phyloP scores from a whole-genome alignment of 345 rosid genomes.

The Anacardium occidentale region DNA sequence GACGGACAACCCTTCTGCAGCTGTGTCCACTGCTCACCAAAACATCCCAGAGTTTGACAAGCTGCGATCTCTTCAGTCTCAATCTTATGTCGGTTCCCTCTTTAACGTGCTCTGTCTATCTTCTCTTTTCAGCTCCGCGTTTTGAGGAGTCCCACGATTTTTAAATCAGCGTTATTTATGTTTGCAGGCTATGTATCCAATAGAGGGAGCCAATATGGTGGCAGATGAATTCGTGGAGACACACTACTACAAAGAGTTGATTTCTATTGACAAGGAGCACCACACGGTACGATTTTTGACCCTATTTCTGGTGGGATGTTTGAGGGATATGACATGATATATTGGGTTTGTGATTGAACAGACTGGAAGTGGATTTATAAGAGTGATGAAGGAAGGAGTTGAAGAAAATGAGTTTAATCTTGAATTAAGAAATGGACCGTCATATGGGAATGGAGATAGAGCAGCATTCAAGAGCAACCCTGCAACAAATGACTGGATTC shows the following conservation, averaged over 20 bases:
- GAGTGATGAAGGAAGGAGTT: constrained; percentile 33
- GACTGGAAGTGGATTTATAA: constrained; percentile 79
- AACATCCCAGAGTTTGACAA: constrained; percentile 57
- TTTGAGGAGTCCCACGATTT: neutral
- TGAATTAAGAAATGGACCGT: constrained; percentile 15
- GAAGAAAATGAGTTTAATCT: constrained; percentile 32
- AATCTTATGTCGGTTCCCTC: constrained; percentile 31
- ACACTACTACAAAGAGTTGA: constrained; percentile 52
- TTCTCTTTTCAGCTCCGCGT: neutral
- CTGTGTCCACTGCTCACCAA: constrained; percentile 19
- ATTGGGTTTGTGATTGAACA: constrained; percentile 23
- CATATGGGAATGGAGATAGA: neutral
- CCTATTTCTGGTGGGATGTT: neutral
- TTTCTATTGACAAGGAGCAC: constrained; percentile 66
- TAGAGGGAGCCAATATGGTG: constrained; percentile 22
- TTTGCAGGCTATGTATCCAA: constrained; percentile 32
- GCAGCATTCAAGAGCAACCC: constrained; percentile 53
- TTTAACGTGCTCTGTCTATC: too few species aligned
- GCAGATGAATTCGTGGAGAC: constrained; percentile 66
- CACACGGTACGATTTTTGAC: constrained; percentile 43
- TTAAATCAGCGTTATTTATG: constrained; percentile 10
- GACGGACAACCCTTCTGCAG: constrained; percentile 6
- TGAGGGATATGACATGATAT: neutral
- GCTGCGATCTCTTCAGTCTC: constrained; percentile 57
- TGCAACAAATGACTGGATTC: constrained; percentile 77